Evolutionary conservation across 2,329 filamentous ascomycete genomes (phyloP), one percentile per base, ranked within the genome.

Genomic region (Pseudovirgaria hyperparasitica): DNA sequence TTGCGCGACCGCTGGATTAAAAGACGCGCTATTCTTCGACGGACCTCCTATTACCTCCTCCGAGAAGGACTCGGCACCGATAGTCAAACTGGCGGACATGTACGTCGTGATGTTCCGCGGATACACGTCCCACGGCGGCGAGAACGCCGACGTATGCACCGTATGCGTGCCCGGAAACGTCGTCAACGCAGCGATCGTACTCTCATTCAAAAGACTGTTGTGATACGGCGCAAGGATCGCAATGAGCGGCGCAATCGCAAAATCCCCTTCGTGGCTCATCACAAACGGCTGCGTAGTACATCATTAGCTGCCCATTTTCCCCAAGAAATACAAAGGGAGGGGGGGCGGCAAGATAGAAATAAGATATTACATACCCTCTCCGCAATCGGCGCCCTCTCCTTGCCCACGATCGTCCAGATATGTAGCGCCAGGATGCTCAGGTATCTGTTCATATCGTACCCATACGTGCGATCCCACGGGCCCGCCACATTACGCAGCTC

Each of bases 371-470:
- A 22, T 38, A 48, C 47, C 36, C 47, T 50, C 12, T 35, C 24
- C 20, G 49, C 39, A 4, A 58, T 37, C 1, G 53, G 50, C 3
- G 53, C 47, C 5, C 46, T 42, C 4, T 54, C 43, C 23, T 68
- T 64, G 6, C 68, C 69, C 5, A 70, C 53, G 4, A 72, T 32
- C 0, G 64, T 60, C 71, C 70, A 76, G 34, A 76, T 58, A 48
- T 70, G 70, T 9, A 70, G 43, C 0, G 64, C 63, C 43, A 75
- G 62, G 25, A 76, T 57, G 27, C 65, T 65, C 4, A 74, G 43
- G 37, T 76, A 76, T 5, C 60, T 52, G 29, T 71, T 73, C 70
- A 76, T 73, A 32, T 76, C 70, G 31, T 65, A 75, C 1, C 70
- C 70, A 34, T 76, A 76, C 0, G 63, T 56, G 1, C 72, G 62